Base-by-base conservation (phyloP, 2,329 filamentous ascomycete species). In the Sporothrix pallida region DNA sequence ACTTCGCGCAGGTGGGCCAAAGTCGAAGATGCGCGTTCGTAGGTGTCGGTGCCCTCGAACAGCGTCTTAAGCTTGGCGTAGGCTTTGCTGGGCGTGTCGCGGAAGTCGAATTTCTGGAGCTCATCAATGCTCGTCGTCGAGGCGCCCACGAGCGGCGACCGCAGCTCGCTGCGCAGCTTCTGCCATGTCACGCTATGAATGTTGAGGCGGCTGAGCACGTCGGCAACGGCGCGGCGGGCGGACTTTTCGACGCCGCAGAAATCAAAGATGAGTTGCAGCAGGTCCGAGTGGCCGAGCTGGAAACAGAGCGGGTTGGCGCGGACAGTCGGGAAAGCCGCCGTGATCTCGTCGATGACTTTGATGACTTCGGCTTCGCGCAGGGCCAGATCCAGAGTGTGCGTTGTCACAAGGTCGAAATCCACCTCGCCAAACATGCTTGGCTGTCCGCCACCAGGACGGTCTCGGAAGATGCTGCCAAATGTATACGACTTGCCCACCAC, bases 381-480 rank as follows among this genome's bases (percentile, higher is more conserved):
- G 0, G 94, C 92, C 63, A 97, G 85, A 78, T 98, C 94, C 5
- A 94, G 83, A 0, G 92, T 91, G 77, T 95, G 91, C 62, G 89
- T 88, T 0, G 94, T 95, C n/a, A 97, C 88, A 74, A 99, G 94
- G 82, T 99, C 96, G 80, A 98, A 99, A 80, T 98, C 95, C 2
- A 97, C 95, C 80, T 98, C 96, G 10, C 93, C 92, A 80, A 93
- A 92, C 78, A 91, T 92, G 73, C 88, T 87, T 7, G 96, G 96
- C 77, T 97, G 93, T 1, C 93, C 93, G 8, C 93, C 94, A 72
- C 90, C 91, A 68, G 90, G 86, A 63, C 88, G 90, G 76, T 97
- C 93, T 56, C 96, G 89, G 80, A 94, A 98, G 0, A 98, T 94
- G 48, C 88, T 91, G 7, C 94, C 95, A 80, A 99, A 98, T 0